Conservation (phyloP, 1,284 basidiomycete genomes). For the Laetiporus sulphureus region DNA sequence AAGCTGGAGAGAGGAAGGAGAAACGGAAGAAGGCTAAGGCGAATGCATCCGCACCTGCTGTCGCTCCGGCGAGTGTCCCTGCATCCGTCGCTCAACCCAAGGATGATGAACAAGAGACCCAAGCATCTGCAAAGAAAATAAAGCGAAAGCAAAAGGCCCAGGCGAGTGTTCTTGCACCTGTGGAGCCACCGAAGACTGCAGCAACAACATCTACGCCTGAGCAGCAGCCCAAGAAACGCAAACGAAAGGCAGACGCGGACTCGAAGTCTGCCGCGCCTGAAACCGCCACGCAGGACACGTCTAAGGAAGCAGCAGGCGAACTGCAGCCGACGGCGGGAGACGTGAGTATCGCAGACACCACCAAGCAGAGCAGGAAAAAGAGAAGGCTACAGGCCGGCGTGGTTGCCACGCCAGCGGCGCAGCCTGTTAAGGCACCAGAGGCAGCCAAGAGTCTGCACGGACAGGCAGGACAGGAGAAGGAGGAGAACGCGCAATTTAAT, state of each 20-base stretch:
- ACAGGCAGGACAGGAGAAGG: neutral
- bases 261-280: too few relatives aligned
- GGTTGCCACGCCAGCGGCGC: neutral
- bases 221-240: too few relatives aligned
- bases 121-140: neutral
- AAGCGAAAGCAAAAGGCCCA: slow-evolving; percentile 1
- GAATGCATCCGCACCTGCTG: slow-evolving; percentile 7
- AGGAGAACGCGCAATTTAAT: slow-evolving; percentile 7
- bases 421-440: neutral
- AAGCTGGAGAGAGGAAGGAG: too few relatives aligned
- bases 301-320: neutral
- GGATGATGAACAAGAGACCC: too few relatives aligned
- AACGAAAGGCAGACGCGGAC: neutral
- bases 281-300: too few relatives aligned
- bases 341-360: neutral
- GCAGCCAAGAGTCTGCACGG: neutral
- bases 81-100: too few relatives aligned
- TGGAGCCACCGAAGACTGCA: too few relatives aligned
- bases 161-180: too few relatives aligned
- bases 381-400: slow-evolving; percentile 3
- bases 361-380: slow-evolving; percentile 1
- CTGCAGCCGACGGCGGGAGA: neutral
- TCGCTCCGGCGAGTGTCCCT: slow-evolving; percentile 4
- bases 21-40: slow-evolving; percentile 17
- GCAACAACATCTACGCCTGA: too few relatives aligned